phyloP scores from a whole-genome alignment of 371 early-diverging fungal genomes.

The Dinochytrium kinnereticum region DNA sequence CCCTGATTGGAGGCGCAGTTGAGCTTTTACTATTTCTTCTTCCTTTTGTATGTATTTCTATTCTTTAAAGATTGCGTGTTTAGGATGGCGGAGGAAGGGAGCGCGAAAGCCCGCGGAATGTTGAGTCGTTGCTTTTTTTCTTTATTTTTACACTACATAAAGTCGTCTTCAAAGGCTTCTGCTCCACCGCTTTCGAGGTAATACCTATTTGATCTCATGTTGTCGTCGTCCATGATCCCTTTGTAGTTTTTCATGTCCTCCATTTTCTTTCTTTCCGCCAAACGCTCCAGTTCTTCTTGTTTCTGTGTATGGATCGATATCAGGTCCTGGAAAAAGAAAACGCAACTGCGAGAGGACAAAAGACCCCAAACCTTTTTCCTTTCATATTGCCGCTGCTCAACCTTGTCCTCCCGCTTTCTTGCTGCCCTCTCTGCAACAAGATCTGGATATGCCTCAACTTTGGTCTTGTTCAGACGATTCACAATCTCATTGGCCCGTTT shows the following conservation, averaged over 20 bases:
- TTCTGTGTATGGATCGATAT: slow-evolving; percentile 16
- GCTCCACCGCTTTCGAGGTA: slow-evolving; percentile 16
- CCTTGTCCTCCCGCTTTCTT: slow-evolving; percentile 64
- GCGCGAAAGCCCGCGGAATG: not conserved
- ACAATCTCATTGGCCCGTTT: slow-evolving; percentile 82
- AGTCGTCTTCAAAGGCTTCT: slow-evolving; percentile 38
- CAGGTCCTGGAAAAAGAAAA: not conserved
- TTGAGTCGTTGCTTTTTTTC: not conserved
- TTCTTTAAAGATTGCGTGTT: not conserved
- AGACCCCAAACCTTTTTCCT: slow-evolving; percentile 50
- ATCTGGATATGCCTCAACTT: slow-evolving; percentile 76
- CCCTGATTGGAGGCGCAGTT: not conserved
- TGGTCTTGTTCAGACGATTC: slow-evolving; percentile 94
- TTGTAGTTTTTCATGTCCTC: slow-evolving; percentile 39
- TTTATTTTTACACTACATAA: slow-evolving; percentile 33
- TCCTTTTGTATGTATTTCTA: not conserved
- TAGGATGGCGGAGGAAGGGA: not conserved
- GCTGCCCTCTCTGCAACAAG: slow-evolving; percentile 73
- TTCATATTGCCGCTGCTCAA: slow-evolving; percentile 56
- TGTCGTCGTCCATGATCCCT: slow-evolving; percentile 37
- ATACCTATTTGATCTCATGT: slow-evolving; percentile 43
- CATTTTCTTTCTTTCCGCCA: slow-evolving; percentile 27
- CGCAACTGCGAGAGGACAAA: not conserved
- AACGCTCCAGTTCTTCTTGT: slow-evolving; percentile 31
- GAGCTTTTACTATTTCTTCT: not conserved